Percentiles rank a stretch among this genome's conserved stretches.
These are phyloP conservation scores for Trypanosomatidae sp. DNA, from an alignment of 208 protist genomes.

Conservation along the genomic window DNA sequence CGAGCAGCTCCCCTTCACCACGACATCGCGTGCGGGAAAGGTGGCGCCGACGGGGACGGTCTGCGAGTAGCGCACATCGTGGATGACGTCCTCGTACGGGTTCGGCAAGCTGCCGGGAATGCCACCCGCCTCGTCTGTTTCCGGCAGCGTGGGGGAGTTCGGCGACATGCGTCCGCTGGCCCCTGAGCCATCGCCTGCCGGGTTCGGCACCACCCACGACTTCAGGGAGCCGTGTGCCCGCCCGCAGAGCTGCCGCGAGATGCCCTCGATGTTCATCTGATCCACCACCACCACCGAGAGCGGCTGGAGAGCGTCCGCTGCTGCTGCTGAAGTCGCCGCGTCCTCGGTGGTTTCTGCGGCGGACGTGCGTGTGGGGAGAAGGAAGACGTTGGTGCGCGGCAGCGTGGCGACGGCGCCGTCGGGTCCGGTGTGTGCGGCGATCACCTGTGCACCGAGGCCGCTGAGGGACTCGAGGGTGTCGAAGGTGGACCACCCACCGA, in stretches of 20 bases:
- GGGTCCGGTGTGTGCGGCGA: conserved; percentile 46
- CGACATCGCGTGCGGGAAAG: conserved; percentile 44
- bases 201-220: neutral
- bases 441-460: conserved; percentile 41
- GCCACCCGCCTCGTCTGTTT: too few relatives aligned
- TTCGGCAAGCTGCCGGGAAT: too few relatives aligned
- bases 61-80: conserved; percentile 18
- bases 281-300: conserved; percentile 36
- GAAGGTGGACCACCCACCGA: conserved; percentile 77
- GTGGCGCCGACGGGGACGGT: conserved; percentile 32
- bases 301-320: conserved; percentile 11
- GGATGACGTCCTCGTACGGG: conserved; percentile 26
- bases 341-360: too few relatives aligned
- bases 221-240: conserved; percentile 11
- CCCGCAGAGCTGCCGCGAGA: conserved; percentile 25
- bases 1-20: conserved; percentile 41
- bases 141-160: too few relatives aligned
- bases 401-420: conserved; percentile 50
- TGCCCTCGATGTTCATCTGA: conserved; percentile 54
- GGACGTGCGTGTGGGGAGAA: conserved; percentile 49
- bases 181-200: neutral
- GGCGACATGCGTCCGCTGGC: neutral
- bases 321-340: conserved; percentile 1
- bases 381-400: conserved; percentile 63
- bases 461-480: conserved; percentile 50